phyloP scores from a whole-genome alignment of 805 yeast genomes.

The Ogataea siamensis region DNA sequence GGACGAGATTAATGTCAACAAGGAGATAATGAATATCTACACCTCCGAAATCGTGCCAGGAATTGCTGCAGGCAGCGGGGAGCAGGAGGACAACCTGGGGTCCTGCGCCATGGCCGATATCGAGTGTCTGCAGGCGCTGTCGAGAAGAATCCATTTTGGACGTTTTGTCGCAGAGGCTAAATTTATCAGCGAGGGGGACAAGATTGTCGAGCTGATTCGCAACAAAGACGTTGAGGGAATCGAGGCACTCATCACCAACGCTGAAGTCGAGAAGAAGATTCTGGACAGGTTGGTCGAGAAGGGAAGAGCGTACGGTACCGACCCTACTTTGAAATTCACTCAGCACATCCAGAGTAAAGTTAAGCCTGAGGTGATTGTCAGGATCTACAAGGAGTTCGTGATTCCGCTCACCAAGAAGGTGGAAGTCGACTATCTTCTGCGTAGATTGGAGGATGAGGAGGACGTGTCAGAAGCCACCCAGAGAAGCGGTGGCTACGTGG shows the following conservation, averaged over 20 bases:
- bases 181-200: constrained; percentile 63
- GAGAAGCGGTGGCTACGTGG: constrained; percentile 23
- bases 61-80: constrained; percentile 63
- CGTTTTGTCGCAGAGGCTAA: constrained; percentile 97
- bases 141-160: constrained; percentile 94
- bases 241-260: constrained; percentile 77
- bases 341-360: constrained; percentile 72
- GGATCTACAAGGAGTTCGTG: constrained; percentile 80
- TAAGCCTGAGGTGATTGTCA: constrained; percentile 76
- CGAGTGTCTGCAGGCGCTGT: constrained; percentile 80
- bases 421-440: constrained; percentile 85
- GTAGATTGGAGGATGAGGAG: constrained; percentile 65
- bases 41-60: constrained; percentile 72
- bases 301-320: constrained; percentile 85
- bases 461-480: constrained; percentile 20
- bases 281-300: constrained; percentile 74
- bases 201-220: constrained; percentile 61
- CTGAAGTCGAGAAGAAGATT: constrained; percentile 82
- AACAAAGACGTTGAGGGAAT: constrained; percentile 69
- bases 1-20: constrained; percentile 72
- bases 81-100: constrained; percentile 84
- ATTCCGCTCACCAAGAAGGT: constrained; percentile 95
- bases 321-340: constrained; percentile 72
- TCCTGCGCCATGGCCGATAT: constrained; percentile 84
- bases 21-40: constrained; percentile 64